Percentiles rank a stretch among this genome's conserved stretches.
Conservation (phyloP, 352 stramenopile genomes). For the Nothophytophthora sp. region DNA sequence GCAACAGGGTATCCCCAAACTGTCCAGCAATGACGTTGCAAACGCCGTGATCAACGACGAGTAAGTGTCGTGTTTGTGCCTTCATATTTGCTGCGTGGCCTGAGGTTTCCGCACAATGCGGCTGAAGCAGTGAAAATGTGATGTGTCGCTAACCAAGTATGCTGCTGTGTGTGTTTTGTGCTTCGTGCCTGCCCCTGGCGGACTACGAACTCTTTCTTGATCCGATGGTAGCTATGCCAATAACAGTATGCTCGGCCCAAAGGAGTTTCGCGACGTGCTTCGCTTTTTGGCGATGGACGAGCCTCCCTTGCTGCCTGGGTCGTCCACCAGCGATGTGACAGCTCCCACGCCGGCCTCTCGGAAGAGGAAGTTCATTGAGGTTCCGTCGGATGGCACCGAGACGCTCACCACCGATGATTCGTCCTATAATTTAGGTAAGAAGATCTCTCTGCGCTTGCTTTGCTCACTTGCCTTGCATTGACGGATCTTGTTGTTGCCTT, state of each 20-base stretch:
- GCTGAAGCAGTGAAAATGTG: background rate
- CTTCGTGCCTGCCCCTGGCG: slow-evolving; percentile 14
- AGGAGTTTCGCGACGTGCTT: slow-evolving; percentile 85
- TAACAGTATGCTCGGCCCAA: slow-evolving; percentile 76
- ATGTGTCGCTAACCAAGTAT: slow-evolving; percentile 28
- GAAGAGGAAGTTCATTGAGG: slow-evolving; percentile 88
- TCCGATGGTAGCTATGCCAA: slow-evolving; percentile 77
- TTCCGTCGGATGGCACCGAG: slow-evolving; percentile 32
- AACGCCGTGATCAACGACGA: slow-evolving; percentile 74
- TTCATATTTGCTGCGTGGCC: no score
- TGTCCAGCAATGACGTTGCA: slow-evolving; percentile 56
- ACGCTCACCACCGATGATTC: background rate
- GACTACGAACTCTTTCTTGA: slow-evolving; percentile 28
- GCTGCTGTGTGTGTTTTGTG: slow-evolving; percentile 33
- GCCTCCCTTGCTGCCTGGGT: slow-evolving; percentile 60
- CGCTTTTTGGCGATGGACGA: slow-evolving; percentile 88
- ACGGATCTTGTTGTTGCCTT: background rate
- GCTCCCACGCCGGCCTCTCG: slow-evolving; percentile 35
- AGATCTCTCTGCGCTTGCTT: no score
- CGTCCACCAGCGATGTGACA: slow-evolving; percentile 39
- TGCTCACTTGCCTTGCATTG: background rate
- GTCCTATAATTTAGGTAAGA: slow-evolving; percentile 36
- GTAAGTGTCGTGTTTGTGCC: slow-evolving; percentile 55
- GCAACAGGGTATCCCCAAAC: slow-evolving; percentile 70
- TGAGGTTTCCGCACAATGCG: slow-evolving; percentile 5